Evolutionary conservation across 176 grass and related monocot species (phyloP).

Genomic region (Eleusine coracana): DNA sequence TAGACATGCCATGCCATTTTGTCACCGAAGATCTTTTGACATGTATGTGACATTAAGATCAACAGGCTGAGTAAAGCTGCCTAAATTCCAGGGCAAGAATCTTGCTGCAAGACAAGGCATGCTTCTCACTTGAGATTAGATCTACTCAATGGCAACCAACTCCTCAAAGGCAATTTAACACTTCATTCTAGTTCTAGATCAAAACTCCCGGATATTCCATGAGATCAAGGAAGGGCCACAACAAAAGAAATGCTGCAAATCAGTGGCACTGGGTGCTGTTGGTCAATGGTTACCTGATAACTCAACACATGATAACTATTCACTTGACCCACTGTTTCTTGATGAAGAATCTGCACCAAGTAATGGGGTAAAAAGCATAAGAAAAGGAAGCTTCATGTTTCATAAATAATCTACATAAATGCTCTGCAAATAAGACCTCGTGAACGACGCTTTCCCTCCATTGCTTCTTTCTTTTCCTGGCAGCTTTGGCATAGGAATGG

Average conservation of each 20-base stretch:
- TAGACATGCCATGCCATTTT: conserved; percentile 29
- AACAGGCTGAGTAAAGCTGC: conserved; percentile 33
- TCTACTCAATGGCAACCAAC: conserved; percentile 33
- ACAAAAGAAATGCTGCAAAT: conserved; percentile 40
- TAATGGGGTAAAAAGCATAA: conserved; percentile 26
- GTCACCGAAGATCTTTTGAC: conserved; percentile 32
- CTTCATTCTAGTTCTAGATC: conserved; percentile 32
- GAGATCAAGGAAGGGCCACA: conserved; percentile 31
- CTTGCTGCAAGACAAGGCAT: conserved; percentile 22
- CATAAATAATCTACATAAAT: conserved; percentile 26
- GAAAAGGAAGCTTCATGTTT: conserved; percentile 28
- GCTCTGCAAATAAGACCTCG: conserved; percentile 55
- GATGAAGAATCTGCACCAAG: conserved; percentile 57
- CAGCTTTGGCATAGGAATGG: conserved; percentile 87
- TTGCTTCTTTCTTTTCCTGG: conserved; percentile 92
- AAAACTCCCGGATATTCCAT: conserved; percentile 28
- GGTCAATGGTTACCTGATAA: conserved; percentile 47
- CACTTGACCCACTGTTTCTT: conserved; percentile 53
- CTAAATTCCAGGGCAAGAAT: conserved; percentile 23
- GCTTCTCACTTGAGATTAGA: conserved; percentile 34
- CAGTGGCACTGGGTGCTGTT: conserved; percentile 8
- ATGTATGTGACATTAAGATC: conserved; percentile 39
- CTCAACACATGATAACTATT: conserved; percentile 46
- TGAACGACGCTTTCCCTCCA: conserved; percentile 80
- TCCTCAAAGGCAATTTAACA: conserved; percentile 34